Evolutionary conservation across 2,329 filamentous ascomycete genomes (phyloP), one percentile per base, ranked within the genome.

Genomic region (Orbilia ellipsospora): DNA sequence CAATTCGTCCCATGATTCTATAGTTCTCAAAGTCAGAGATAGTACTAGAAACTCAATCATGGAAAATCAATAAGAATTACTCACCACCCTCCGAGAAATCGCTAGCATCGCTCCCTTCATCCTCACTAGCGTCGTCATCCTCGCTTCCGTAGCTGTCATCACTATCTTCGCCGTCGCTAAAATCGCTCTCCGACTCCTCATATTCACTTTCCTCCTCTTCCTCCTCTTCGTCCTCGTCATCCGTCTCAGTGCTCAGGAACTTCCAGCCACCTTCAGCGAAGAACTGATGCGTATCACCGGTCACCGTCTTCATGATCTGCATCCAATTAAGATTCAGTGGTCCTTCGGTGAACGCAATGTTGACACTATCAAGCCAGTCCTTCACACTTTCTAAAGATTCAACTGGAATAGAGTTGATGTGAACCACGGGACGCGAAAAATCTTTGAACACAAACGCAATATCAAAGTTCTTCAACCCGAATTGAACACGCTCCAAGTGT

Each of bases 271-370:
- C 95, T 78, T 98, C 94, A 2, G 87, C 88, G 83, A 97, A 99
- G 88, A 99, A 99, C 79, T 91, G 89, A 81, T 99, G 94, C 1
- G 95, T 92, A 81, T 99, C 94, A 42, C 91, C 90, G 18, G 92
- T 94, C 26, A 99, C 94, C 0, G 95, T 99, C 87, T 99, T 99
- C 93, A 99, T 99, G 81, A 99, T 99, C 15, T 94, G 97, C 10
- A 92, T 91, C 95, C 95, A 99, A 86, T 98, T 98, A 69, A 99
- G 87, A 84, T 99, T 99, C 79, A 99, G 89, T 0, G 94, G 95
- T 69, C 95, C 95, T 83, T 99, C 96, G 12, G 89, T 92, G 85
- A 90, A 98, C 16, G 95, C 90, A 81, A 99, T 96, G 81, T 99
- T 94, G 56, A 95, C 94, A 0, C 91, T 94, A 83, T 99, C 94